Conservation (phyloP, 2,329 filamentous ascomycete genomes). For the Nemania diffusa region DNA sequence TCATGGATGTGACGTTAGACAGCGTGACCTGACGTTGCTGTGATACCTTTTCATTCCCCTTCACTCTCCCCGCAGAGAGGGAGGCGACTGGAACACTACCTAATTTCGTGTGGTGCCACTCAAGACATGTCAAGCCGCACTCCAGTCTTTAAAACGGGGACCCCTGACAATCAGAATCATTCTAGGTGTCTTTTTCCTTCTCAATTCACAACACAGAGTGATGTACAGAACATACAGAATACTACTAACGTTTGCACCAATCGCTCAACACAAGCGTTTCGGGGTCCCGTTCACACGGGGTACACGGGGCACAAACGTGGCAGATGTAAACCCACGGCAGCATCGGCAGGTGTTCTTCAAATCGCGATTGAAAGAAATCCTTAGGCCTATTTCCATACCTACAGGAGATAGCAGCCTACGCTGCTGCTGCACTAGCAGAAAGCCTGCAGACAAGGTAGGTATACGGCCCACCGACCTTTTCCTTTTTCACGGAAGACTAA, state of each 20-base stretch:
- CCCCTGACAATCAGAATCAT: slow-evolving; percentile 19
- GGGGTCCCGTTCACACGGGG: slow-evolving; percentile 1
- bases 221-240: not conserved
- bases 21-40: slow-evolving; percentile 33
- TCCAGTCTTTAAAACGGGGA: slow-evolving; percentile 19
- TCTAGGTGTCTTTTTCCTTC: not conserved
- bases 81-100: slow-evolving; percentile 16
- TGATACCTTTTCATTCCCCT: slow-evolving; percentile 26
- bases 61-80: slow-evolving; percentile 13
- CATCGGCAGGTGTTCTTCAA: slow-evolving; percentile 18
- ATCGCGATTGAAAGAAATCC: not conserved
- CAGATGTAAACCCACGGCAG: slow-evolving; percentile 12
- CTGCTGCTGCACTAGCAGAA: slow-evolving; percentile 1
- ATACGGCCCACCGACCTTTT: not conserved
- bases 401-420: not conserved
- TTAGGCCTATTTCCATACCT: slow-evolving; percentile 2
- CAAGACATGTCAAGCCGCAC: slow-evolving; percentile 17
- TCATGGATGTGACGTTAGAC: slow-evolving; percentile 34
- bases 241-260: slow-evolving; percentile 1
- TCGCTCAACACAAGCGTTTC: not conserved
- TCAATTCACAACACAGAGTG: slow-evolving; percentile 1
- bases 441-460: not conserved
- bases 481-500: not conserved
- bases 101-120: slow-evolving; percentile 18
- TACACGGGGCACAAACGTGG: slow-evolving; percentile 4